Evolutionary conservation across 2,329 filamentous ascomycete species (phyloP).

Genomic region (Allantophomopsis lycopodina): DNA sequence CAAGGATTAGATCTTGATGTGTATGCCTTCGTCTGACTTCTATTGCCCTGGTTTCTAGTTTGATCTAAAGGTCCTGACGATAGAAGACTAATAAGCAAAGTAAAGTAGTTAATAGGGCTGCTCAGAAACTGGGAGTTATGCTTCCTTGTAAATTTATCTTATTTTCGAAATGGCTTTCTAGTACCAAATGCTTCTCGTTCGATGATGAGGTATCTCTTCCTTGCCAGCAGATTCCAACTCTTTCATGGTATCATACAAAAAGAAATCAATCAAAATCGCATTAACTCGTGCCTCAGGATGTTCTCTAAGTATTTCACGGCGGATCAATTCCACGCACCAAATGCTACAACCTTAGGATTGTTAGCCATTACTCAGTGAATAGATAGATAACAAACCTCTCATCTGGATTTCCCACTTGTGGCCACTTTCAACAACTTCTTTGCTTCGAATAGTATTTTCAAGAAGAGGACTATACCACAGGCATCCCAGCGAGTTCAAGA

Average conservation of each 20-base stretch:
- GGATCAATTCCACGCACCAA: conserved; percentile 87
- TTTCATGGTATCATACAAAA: conserved; percentile 91
- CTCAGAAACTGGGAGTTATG: too few species aligned
- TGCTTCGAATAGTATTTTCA: conserved; percentile 52
- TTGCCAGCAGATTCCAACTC: conserved; percentile 53
- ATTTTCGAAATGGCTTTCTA: conserved; percentile 20
- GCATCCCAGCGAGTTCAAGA: conserved; percentile 71
- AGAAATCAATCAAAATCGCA: conserved; percentile 92
- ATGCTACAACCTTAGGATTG: conserved; percentile 64
- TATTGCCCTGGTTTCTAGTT: too few species aligned
- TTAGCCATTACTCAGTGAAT: conserved; percentile 2
- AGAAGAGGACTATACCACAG: conserved; percentile 74
- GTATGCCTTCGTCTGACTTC: too few species aligned
- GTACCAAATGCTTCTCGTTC: conserved; percentile 93
- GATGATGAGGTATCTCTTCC: conserved; percentile 65
- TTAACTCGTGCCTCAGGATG: conserved; percentile 66
- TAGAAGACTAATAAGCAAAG: too few species aligned
- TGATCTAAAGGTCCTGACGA: too few species aligned
- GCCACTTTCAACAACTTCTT: conserved; percentile 54
- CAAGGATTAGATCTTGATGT: too few species aligned
- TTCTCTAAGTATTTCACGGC: conserved; percentile 59
- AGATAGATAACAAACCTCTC: conserved; percentile 39
- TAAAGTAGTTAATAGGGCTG: too few species aligned
- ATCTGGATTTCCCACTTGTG: conserved; percentile 76
- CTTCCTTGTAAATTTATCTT: too few species aligned